These are phyloP conservation scores for Astrephomene gubernaculifera DNA, from an alignment of 139 green algal genomes.

Conservation along the genomic window DNA sequence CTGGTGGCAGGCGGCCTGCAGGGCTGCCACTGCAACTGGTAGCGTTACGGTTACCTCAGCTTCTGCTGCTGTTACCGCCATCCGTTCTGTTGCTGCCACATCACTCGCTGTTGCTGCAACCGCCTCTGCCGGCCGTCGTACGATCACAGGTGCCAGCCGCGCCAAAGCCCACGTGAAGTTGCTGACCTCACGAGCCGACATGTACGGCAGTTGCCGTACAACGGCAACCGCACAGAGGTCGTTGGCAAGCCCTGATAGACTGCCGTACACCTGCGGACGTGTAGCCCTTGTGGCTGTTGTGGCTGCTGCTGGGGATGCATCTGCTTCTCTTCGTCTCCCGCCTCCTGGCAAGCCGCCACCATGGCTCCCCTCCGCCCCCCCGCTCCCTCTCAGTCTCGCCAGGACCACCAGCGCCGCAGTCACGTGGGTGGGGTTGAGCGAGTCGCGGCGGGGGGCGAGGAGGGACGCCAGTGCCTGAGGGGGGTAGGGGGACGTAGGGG, in stretches of 20 bases:
- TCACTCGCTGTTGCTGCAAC: neutral
- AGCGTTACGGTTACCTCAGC: neutral
- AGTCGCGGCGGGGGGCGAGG: neutral
- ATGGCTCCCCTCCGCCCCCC: neutral
- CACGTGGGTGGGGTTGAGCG: constrained; percentile 26
- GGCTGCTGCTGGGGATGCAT: neutral
- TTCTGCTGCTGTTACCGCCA: neutral
- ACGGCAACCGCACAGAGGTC: neutral
- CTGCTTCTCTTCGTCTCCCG: neutral
- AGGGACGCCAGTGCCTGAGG: constrained; percentile 3
- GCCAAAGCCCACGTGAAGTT: constrained; percentile 29
- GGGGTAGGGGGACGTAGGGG: neutral
- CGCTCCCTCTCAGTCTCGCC: neutral
- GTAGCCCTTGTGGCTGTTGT: too few species aligned
- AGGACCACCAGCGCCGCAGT: constrained; percentile 12
- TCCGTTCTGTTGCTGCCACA: neutral
- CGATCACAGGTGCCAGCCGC: neutral
- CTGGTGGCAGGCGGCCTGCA: neutral
- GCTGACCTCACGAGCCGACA: constrained; percentile 21
- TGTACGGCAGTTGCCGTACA: neutral
- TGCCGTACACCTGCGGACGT: too few species aligned
- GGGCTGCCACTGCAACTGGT: neutral
- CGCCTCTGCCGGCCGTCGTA: neutral
- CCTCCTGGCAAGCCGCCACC: neutral
- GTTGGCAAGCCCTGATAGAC: neutral